Evolutionary conservation across 192 early-diverging fungal genomes (phyloP), one percentile per base, ranked within the genome.

Genomic region (Dissophora globulifera): DNA sequence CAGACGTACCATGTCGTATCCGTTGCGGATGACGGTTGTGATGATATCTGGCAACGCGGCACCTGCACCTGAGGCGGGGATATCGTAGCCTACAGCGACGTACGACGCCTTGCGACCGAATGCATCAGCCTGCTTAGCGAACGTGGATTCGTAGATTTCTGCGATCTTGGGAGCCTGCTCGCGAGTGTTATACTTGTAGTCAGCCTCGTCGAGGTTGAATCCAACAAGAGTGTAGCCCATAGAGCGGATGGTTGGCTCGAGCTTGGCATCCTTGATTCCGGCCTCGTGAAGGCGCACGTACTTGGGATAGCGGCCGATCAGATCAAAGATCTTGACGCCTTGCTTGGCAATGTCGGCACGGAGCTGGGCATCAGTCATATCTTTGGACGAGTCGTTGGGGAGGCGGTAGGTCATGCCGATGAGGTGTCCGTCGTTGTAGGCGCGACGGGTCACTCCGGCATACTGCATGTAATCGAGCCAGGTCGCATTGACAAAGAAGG

Each of bases 331-430:
- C 47, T 72, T 79, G 50, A 58, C 72, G n/a, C 80, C 67, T 31
- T 72, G 72, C 56, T 82, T 82, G 58, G 55, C 78, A 38, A 85
- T 68, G 42, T 85, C 83, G 9, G 75, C 61, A 16, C 55, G 51
- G 45, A 85, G 70, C 47, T 85, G 63, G n/a, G 58, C 52, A 25
- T 85, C 79, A 7, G 75, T 72, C 69, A 82, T 71, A 33, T 49
- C 35, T 31, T 74, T 58, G 20, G 83, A 79, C 3, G 75, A 69
- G 25, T 85, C 83, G 27, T 79, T 68, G n/a, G 83, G 83, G 17
- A 82, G 48, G 38, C 83, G 83, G 54, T 85, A 85, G 43, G 81
- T 85, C 83, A 85, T 85, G 16, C 83, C 83, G 62, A 85, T 85
- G 38, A 82, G 69, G 48, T 85, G 83, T n/a, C 83, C 83, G 27